Evolutionary conservation across 1,139 yeast genomes (phyloP).

Genomic region (Yamadazyma jaroonii): DNA sequence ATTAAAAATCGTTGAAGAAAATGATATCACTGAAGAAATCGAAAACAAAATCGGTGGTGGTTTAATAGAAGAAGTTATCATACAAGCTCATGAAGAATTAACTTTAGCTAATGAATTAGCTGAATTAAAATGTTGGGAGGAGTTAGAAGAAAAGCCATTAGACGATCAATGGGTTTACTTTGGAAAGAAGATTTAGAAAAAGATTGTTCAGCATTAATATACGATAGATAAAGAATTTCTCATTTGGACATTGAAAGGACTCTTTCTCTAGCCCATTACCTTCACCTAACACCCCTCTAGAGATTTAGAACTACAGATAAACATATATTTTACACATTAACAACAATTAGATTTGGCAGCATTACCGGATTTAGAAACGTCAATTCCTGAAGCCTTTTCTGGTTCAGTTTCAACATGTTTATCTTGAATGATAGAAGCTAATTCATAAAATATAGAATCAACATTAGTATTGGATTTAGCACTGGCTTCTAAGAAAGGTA

Average conservation of each 20-base stretch:
- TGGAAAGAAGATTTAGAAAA: conserved; percentile 55
- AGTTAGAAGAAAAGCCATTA: conserved; percentile 64
- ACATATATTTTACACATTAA: conserved; percentile 16
- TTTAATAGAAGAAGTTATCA: conserved; percentile 74
- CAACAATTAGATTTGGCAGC: conserved; percentile 41
- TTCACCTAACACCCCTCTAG: background rate
- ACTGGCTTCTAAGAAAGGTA: conserved; percentile 92
- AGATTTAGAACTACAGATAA: background rate
- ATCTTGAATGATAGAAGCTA: conserved; percentile 86
- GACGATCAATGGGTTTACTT: conserved; percentile 74
- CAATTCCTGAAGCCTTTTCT: conserved; percentile 33
- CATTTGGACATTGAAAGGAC: too few relatives aligned
- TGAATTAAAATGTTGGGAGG: conserved; percentile 66
- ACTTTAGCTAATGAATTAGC: conserved; percentile 67
- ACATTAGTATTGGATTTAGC: conserved; percentile 94
- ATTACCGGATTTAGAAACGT: conserved; percentile 38
- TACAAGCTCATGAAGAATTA: conserved; percentile 83
- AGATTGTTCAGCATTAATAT: too few relatives aligned
- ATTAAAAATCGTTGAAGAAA: conserved; percentile 60
- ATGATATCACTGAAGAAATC: conserved; percentile 64
- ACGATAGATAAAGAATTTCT: too few relatives aligned
- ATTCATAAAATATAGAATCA: conserved; percentile 84
- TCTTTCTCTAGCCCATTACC: too few relatives aligned
- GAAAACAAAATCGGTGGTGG: conserved; percentile 81
- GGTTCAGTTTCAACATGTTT: conserved; percentile 49